Evolutionary conservation across 148 eudicot genomes (phyloP), one percentile per base, ranked within the genome.

Genomic region (Mesembryanthemum crystallinum): DNA sequence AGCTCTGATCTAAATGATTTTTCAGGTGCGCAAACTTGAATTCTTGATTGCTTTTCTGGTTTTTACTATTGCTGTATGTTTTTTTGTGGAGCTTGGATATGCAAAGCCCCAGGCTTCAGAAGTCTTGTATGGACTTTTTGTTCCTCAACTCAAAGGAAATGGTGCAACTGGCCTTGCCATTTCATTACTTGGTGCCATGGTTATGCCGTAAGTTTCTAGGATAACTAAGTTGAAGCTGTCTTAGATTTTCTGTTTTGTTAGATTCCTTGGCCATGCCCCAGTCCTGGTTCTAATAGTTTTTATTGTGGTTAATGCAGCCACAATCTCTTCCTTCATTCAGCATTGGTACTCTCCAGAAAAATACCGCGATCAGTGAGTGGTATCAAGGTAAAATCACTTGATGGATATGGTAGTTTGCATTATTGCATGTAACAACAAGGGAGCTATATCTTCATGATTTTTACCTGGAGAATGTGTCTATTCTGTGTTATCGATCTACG

Each of bases 141-240:
- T 95, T 82, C 98, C 98, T 25, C 96, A 89, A 79, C 91, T 95
- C 81, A 89, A 89, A 77, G 97, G 94, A 67, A 73, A 83, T 76
- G 98, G 98, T 64, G 96, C 97, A 43, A 88, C 96, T 69, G 88
- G 88, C 51, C 88, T 89, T 27, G 98, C 98, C 72, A 95, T 95
- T 85, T 95, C 98, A 74, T 90, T 95, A 28, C 96, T 95, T 70
- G 98, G 98, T 68, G 98, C 98, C 63, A 95, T 95, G 98, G 98
- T 94, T 86, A 94, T 94, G 98, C 98, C 97, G 98, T 94, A 83
- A 80, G 98, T 88, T 76, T 76, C 8, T 64, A 63, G 42, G 45
- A 58, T 58, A 11, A 27, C 63, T 39, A 35, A 43, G 10, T 13
- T 49, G 39, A 24, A 23, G 60, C 64, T 65, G 10, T 64, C 30